phyloP scores from a whole-genome alignment of 371 early-diverging fungal species.

The Coemansia sp. region DNA sequence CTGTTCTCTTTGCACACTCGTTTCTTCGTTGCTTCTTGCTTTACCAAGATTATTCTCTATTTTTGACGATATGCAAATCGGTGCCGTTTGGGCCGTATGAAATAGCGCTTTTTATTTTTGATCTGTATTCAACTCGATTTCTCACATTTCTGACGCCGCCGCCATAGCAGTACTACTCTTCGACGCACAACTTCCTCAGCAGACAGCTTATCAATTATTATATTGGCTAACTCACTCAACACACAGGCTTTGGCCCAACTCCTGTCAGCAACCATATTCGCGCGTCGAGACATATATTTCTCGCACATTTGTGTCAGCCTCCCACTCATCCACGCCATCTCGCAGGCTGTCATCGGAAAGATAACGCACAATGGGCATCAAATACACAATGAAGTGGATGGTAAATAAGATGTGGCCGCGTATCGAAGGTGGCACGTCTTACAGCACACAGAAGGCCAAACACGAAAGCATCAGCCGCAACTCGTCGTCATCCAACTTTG shows the following conservation, averaged over 20 bases:
- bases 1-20: not conserved
- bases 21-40: not conserved
- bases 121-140: not conserved
- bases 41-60: not conserved
- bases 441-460: conserved; percentile 32
- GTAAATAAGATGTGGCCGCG: conserved; percentile 51
- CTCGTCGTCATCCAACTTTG: conserved; percentile 38
- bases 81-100: not conserved
- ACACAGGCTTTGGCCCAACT: not conserved
- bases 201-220: not conserved
- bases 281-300: not conserved
- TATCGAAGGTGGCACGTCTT: conserved; percentile 37
- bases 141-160: not conserved
- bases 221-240: not conserved
- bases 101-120: conserved; percentile 4
- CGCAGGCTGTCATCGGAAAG: not conserved
- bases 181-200: not conserved
- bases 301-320: not conserved
- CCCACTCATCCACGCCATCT: not conserved
- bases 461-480: conserved; percentile 33
- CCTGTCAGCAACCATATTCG: not conserved
- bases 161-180: too few species aligned
- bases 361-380: conserved; percentile 31
- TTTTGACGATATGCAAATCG: conserved; percentile 14
- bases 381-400: conserved; percentile 50